phyloP scores from a whole-genome alignment of 1,139 yeast genomes.

The Arxiozyma telluris region DNA sequence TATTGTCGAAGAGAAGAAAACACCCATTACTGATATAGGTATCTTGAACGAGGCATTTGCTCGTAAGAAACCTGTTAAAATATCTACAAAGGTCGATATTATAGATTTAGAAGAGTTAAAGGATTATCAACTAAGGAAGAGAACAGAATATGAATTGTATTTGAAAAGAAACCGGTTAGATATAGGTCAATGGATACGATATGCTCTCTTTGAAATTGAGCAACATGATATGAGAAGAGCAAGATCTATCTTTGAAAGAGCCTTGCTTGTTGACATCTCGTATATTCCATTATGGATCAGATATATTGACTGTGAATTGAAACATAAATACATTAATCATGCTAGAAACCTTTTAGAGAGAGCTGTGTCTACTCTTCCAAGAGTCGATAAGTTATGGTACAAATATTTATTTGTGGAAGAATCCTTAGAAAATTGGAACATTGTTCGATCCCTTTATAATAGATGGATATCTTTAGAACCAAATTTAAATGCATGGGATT shows the following conservation, averaged over 20 bases:
- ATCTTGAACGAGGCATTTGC: conserved; percentile 9
- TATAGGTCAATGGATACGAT: conserved; percentile 83
- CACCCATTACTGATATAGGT: conserved; percentile 9
- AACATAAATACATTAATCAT: conserved; percentile 68
- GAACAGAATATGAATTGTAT: conserved; percentile 80
- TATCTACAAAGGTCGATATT: conserved; percentile 44
- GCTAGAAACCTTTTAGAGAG: conserved; percentile 80
- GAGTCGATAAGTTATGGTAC: conserved; percentile 82
- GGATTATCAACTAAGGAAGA: conserved; percentile 63
- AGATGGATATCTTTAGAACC: conserved; percentile 80
- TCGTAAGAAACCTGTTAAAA: conserved; percentile 21
- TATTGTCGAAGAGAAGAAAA: neutral
- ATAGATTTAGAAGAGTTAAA: conserved; percentile 73
- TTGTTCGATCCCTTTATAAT: conserved; percentile 60
- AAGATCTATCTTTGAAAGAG: conserved; percentile 81
- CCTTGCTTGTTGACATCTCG: conserved; percentile 66
- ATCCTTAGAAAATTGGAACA: conserved; percentile 52
- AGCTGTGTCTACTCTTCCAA: conserved; percentile 64
- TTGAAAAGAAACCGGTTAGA: conserved; percentile 73
- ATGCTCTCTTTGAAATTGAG: conserved; percentile 80
- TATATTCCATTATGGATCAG: conserved; percentile 80
- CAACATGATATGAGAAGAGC: conserved; percentile 74
- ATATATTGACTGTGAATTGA: conserved; percentile 71
- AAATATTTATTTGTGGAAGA: conserved; percentile 78
- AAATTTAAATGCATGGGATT: conserved; percentile 53